These are phyloP conservation scores for Aspergillus sp. DNA, from an alignment of 2,329 filamentous ascomycete species.

Conservation along the genomic window DNA sequence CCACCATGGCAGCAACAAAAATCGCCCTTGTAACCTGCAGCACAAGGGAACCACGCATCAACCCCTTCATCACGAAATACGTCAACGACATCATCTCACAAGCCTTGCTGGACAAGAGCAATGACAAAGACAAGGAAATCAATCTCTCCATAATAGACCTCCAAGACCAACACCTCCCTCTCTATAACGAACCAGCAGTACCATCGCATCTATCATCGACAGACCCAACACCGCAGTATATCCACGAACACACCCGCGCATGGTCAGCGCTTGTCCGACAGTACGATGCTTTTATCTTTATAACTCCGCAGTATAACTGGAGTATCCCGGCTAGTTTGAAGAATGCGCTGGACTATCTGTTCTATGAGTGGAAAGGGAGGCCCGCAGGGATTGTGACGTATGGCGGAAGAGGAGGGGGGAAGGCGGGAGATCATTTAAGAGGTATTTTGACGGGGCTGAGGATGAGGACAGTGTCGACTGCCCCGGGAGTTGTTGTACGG, in stretches of 20 bases:
- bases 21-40: constrained; percentile 32
- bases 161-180: constrained; percentile 28
- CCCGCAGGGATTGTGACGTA: constrained; percentile 56
- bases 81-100: constrained; percentile 21
- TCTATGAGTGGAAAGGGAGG: constrained; percentile 59
- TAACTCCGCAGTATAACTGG: constrained; percentile 55
- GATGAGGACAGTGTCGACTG: constrained; percentile 34
- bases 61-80: constrained; percentile 29
- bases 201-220: constrained; percentile 31
- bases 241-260: constrained; percentile 33
- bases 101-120: background rate
- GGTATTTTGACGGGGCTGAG: constrained; percentile 35
- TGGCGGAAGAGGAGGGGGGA: constrained; percentile 47
- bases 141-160: constrained; percentile 1
- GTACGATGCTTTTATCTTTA: constrained; percentile 43
- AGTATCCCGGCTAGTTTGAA: constrained; percentile 56
- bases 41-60: constrained; percentile 31
- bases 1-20: background rate
- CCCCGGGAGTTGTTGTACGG: constrained; percentile 53
- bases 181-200: constrained; percentile 42
- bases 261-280: constrained; percentile 39
- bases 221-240: constrained; percentile 32
- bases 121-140: too few relatives aligned
- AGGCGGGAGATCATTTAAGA: constrained; percentile 37
- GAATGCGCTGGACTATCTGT: constrained; percentile 64